These are phyloP conservation scores for Suillus tomentosus DNA, from an alignment of 768 basidiomycete species.

Conservation along the genomic window DNA sequence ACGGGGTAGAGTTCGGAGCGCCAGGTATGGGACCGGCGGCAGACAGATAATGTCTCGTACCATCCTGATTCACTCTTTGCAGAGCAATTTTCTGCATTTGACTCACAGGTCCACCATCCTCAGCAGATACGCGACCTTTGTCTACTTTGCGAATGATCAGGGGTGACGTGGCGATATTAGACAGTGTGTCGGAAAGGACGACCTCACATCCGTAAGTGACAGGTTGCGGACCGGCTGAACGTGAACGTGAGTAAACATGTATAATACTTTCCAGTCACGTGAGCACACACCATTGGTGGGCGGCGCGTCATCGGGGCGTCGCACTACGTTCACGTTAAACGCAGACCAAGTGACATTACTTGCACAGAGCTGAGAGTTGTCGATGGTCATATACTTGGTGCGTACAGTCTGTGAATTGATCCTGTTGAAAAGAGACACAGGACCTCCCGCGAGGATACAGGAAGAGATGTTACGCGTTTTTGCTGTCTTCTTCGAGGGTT, in stretches of 20 bases:
- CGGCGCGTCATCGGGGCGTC: constrained; percentile 64
- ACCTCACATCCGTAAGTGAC: constrained; percentile 93
- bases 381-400: constrained; percentile 96
- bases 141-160: constrained; percentile 91
- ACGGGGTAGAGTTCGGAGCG: constrained; percentile 65
- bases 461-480: constrained; percentile 92
- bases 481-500: constrained; percentile 95
- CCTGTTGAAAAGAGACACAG: constrained; percentile 92
- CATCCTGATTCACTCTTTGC: constrained; percentile 79
- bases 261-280: constrained; percentile 49
- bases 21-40: constrained; percentile 86
- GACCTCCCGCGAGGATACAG: constrained; percentile 86
- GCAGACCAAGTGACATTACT: constrained; percentile 93
- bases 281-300: constrained; percentile 62
- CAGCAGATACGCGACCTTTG: constrained; percentile 82
- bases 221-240: constrained; percentile 68
- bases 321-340: constrained; percentile 89
- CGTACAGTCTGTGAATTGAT: constrained; percentile 97
- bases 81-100: constrained; percentile 97
- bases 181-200: constrained; percentile 79
- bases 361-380: constrained; percentile 80
- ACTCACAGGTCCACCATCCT: constrained; percentile 90
- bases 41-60: constrained; percentile 83
- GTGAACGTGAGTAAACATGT: constrained; percentile 42
- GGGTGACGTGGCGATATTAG: constrained; percentile 84